Percentiles rank a stretch among this genome's conserved stretches.
These are phyloP conservation scores for Colletotrichum simmondsii DNA, from an alignment of 2,329 filamentous ascomycete genomes.

Conservation along the genomic window DNA sequence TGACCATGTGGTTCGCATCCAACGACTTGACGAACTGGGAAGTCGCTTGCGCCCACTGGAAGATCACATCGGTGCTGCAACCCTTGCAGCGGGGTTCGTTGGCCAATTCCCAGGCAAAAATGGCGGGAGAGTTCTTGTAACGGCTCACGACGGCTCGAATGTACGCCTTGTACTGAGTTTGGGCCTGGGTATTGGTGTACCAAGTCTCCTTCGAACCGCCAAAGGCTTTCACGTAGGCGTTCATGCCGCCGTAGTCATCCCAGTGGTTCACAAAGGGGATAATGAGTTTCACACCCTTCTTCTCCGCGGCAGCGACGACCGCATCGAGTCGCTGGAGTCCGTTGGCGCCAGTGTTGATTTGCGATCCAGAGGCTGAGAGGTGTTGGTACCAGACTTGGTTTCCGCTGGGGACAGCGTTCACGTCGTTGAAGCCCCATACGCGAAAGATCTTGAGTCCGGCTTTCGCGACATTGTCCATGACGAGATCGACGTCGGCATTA, in stretches of 20 bases:
- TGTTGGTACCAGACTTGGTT: slow-evolving; percentile 63
- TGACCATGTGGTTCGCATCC: slow-evolving; percentile 70
- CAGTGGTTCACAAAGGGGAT: slow-evolving; percentile 77
- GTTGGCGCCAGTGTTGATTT: slow-evolving; percentile 72
- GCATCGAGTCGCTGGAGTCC: slow-evolving; percentile 69
- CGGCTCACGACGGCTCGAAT: slow-evolving; percentile 56
- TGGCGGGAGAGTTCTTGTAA: slow-evolving; percentile 55
- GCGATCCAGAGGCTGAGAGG: slow-evolving; percentile 59
- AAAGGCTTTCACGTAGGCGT: slow-evolving; percentile 65
- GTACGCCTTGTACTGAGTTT: slow-evolving; percentile 63
- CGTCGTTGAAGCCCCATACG: slow-evolving; percentile 73
- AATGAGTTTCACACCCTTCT: slow-evolving; percentile 70
- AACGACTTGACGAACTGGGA: slow-evolving; percentile 71
- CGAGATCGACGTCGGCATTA: slow-evolving; percentile 63
- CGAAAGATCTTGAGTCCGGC: slow-evolving; percentile 68
- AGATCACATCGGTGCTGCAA: slow-evolving; percentile 67
- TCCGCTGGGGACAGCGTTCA: slow-evolving; percentile 51
- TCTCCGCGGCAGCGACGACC: slow-evolving; percentile 69
- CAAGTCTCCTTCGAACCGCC: slow-evolving; percentile 62
- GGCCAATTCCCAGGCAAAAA: slow-evolving; percentile 64
- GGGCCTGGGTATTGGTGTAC: slow-evolving; percentile 61
- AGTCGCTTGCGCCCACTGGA: slow-evolving; percentile 66
- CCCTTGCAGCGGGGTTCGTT: slow-evolving; percentile 70
- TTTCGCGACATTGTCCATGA: slow-evolving; percentile 55
- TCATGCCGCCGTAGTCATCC: slow-evolving; percentile 74